Percentiles rank a stretch among this genome's conserved stretches.
Conservation (phyloP, 192 early-diverging fungal species). For the Coemansia sp. region DNA sequence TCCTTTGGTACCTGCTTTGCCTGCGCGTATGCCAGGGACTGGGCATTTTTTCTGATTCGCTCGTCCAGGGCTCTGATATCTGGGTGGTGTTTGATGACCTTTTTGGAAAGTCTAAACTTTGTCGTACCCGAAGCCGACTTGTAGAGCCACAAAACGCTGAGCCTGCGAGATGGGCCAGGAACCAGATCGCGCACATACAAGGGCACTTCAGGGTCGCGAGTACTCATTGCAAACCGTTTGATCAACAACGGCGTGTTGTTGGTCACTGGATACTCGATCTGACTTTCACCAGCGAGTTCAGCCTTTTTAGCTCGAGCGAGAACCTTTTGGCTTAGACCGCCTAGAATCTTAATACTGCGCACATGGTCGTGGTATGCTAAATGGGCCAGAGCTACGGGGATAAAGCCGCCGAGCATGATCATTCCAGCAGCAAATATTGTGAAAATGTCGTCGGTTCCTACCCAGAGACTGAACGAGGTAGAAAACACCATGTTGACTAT, state of each 20-base stretch:
- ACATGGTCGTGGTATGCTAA: conserved; percentile 40
- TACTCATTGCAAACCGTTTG: conserved; percentile 28
- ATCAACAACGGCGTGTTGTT: conserved; percentile 39
- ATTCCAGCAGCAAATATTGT: conserved; percentile 28
- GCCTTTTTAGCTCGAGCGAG: conserved; percentile 13
- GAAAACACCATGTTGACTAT: conserved; percentile 36
- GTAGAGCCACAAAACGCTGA: conserved; percentile 42
- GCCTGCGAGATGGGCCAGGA: conserved; percentile 29
- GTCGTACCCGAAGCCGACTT: neutral
- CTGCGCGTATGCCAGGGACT: neutral
- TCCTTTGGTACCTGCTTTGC: neutral
- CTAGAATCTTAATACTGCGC: conserved; percentile 41
- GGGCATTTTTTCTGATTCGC: conserved; percentile 33
- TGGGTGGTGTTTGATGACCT: conserved; percentile 44
- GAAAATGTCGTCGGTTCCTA: conserved; percentile 33
- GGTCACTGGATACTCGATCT: conserved; percentile 41
- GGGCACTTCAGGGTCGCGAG: conserved; percentile 24
- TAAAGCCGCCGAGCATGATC: conserved; percentile 35
- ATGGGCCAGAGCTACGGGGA: conserved; percentile 35
- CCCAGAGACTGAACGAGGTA: conserved; percentile 31
- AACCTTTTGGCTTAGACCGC: conserved; percentile 22
- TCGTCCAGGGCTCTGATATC: conserved; percentile 39
- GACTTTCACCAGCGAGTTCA: conserved; percentile 18
- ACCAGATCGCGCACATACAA: conserved; percentile 38
- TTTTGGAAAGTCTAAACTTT: conserved; percentile 37